Percentiles rank a stretch among this genome's conserved stretches.
phyloP scores from a whole-genome alignment of 169 alveolate genomes.

The Cryptosporidium xiaoi region DNA sequence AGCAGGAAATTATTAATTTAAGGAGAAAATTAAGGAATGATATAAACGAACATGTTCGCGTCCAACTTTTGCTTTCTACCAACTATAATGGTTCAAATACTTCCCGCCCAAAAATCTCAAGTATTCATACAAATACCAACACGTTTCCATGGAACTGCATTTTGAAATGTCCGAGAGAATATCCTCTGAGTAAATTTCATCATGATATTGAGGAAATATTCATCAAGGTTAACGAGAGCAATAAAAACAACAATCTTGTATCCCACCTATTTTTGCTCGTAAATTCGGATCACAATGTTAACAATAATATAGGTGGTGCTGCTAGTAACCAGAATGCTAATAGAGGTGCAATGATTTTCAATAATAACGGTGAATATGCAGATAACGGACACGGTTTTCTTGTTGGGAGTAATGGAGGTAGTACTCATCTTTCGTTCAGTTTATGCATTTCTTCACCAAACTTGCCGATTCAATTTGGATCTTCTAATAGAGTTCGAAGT shows the following conservation, averaged over 20 bases:
- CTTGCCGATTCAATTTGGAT: slow-evolving; percentile 3
- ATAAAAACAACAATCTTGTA: neutral
- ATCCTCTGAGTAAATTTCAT: slow-evolving; percentile 28
- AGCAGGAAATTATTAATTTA: slow-evolving; percentile 77
- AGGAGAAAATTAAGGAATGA: slow-evolving; percentile 81
- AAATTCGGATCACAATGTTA: neutral
- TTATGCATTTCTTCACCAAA: slow-evolving; percentile 51
- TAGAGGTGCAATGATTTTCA: too few relatives aligned
- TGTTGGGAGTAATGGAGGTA: neutral
- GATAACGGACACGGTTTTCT: too few relatives aligned
- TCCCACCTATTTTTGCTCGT: slow-evolving; percentile 48
- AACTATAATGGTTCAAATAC: slow-evolving; percentile 15
- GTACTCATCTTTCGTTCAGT: slow-evolving; percentile 20
- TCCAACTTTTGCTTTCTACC: slow-evolving; percentile 35
- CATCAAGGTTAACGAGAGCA: neutral
- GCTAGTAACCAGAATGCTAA: too few relatives aligned
- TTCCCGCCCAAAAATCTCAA: slow-evolving; percentile 5
- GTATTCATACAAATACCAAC: slow-evolving; percentile 19
- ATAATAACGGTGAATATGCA: too few relatives aligned
- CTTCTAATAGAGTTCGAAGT: slow-evolving; percentile 9
- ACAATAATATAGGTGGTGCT: neutral
- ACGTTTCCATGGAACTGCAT: slow-evolving; percentile 66
- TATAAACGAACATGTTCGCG: slow-evolving; percentile 73
- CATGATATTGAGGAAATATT: slow-evolving; percentile 27
- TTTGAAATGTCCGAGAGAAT: slow-evolving; percentile 70